Conservation (phyloP, 352 stramenopile genomes). For the Globisporangium splendens region DNA sequence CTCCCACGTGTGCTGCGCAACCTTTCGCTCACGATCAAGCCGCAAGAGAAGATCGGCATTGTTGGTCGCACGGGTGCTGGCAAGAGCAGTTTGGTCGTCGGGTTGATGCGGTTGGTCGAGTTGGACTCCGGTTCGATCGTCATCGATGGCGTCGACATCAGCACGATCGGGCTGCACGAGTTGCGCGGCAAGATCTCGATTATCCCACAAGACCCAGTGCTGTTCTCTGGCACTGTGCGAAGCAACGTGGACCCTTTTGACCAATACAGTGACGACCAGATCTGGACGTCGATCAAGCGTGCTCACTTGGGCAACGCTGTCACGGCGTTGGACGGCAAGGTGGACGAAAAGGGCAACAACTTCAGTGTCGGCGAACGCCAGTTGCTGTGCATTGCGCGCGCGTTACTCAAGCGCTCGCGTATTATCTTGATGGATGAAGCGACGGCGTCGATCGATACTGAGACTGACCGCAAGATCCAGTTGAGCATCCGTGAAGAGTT, state of each 20-base stretch:
- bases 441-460: conserved; percentile 89
- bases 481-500: conserved; percentile 93
- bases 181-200: conserved; percentile 50
- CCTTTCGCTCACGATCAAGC: conserved; percentile 61
- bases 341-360: conserved; percentile 92
- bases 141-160: conserved; percentile 33
- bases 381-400: conserved; percentile 94
- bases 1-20: conserved; percentile 38
- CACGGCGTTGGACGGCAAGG: conserved; percentile 33
- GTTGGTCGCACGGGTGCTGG: conserved; percentile 73
- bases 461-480: conserved; percentile 90
- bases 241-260: conserved; percentile 87
- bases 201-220: conserved; percentile 88
- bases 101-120: conserved; percentile 85
- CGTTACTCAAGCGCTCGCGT: conserved; percentile 87
- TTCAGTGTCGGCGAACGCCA: conserved; percentile 95
- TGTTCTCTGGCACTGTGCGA: conserved; percentile 88
- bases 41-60: conserved; percentile 68
- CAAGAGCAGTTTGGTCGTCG: conserved; percentile 79
- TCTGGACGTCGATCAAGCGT: conserved; percentile 64
- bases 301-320: conserved; percentile 70
- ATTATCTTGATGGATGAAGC: conserved; percentile 99
- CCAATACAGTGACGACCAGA: conserved; percentile 65
- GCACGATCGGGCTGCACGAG: conserved; percentile 22
- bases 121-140: conserved; percentile 37